These are phyloP conservation scores for Leccinum ochraceum DNA, from an alignment of 768 basidiomycete genomes.

Conservation along the genomic window DNA sequence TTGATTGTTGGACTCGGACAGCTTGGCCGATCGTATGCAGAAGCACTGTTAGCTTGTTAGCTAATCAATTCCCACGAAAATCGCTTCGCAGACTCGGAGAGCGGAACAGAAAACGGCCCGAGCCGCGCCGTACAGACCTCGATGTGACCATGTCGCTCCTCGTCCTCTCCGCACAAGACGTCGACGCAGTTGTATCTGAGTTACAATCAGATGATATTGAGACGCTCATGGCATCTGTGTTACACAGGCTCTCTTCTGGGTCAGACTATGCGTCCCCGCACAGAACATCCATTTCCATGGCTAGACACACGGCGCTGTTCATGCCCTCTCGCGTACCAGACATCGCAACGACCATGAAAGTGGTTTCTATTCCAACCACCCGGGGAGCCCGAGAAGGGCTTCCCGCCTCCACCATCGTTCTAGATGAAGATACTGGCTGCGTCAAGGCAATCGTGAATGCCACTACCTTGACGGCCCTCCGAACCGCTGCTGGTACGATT, in stretches of 20 bases:
- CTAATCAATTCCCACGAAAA: too few species aligned
- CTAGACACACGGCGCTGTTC: slow-evolving; percentile 65
- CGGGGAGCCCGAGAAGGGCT: slow-evolving; percentile 52
- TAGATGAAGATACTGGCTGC: slow-evolving; percentile 69
- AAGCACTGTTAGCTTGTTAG: too few species aligned
- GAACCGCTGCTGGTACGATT: slow-evolving; percentile 75
- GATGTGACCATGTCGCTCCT: slow-evolving; percentile 46
- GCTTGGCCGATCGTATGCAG: too few species aligned
- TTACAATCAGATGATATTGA: slow-evolving; percentile 50
- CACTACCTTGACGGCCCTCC: slow-evolving; percentile 69
- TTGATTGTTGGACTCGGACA: too few species aligned
- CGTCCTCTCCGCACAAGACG: slow-evolving; percentile 62
- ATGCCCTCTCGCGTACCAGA: slow-evolving; percentile 74
- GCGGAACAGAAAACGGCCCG: neutral
- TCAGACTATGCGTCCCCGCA: slow-evolving; percentile 45
- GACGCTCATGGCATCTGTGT: slow-evolving; percentile 59
- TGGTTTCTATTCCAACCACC: slow-evolving; percentile 70
- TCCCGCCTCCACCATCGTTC: slow-evolving; percentile 72
- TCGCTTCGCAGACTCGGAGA: too few species aligned
- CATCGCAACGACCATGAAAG: slow-evolving; percentile 69
- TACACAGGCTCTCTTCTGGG: slow-evolving; percentile 45
- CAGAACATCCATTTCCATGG: slow-evolving; percentile 54
- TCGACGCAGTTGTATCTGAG: slow-evolving; percentile 47
- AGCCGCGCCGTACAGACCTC: neutral
- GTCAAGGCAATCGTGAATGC: slow-evolving; percentile 82